phyloP scores from a whole-genome alignment of 495 filamentous ascomycete genomes.

The Diplogelasinospora grovesii region DNA sequence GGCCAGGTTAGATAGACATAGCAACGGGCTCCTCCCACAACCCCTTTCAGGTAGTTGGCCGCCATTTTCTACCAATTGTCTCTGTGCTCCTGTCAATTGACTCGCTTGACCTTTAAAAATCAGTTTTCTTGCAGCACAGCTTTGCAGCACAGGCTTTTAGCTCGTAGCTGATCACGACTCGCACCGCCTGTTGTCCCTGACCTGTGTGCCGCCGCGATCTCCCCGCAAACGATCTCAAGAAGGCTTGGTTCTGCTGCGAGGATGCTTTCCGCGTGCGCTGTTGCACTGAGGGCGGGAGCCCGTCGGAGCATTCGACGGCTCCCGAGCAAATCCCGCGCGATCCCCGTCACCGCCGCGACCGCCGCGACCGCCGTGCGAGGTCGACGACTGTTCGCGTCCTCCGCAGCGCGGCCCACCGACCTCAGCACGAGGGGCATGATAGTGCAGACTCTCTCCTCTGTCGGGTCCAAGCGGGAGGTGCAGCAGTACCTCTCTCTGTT shows the following conservation, averaged over 20 bases:
- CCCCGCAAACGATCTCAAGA: constrained; percentile 1
- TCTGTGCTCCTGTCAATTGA: no score
- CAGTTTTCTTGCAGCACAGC: no score
- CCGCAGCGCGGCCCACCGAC: constrained; percentile 35
- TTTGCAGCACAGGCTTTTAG: no score
- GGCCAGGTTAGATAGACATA: constrained; percentile 15
- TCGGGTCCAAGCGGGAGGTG: constrained; percentile 93
- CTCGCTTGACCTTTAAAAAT: no score
- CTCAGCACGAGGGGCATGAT: constrained; percentile 76
- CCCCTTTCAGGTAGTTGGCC: no score
- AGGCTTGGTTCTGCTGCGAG: no score
- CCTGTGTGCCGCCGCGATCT: no score
- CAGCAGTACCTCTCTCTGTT: constrained; percentile 98
- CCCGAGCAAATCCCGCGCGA: constrained; percentile 20
- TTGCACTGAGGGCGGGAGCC: constrained; percentile 38
- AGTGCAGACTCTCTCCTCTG: constrained; percentile 89
- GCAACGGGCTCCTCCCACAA: no score
- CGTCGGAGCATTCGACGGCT: constrained; percentile 34
- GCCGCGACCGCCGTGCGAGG: constrained; percentile 15
- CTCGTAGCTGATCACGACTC: no score
- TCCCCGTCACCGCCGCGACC: constrained; percentile 19
- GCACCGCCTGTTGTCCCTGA: no score
- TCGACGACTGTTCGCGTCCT: constrained; percentile 26
- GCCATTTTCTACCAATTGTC: no score
- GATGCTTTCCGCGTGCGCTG: constrained; percentile 31